These are phyloP conservation scores for Zygosaccharomyces pseudorouxii DNA, from an alignment of 805 yeast species.

Conservation along the genomic window DNA sequence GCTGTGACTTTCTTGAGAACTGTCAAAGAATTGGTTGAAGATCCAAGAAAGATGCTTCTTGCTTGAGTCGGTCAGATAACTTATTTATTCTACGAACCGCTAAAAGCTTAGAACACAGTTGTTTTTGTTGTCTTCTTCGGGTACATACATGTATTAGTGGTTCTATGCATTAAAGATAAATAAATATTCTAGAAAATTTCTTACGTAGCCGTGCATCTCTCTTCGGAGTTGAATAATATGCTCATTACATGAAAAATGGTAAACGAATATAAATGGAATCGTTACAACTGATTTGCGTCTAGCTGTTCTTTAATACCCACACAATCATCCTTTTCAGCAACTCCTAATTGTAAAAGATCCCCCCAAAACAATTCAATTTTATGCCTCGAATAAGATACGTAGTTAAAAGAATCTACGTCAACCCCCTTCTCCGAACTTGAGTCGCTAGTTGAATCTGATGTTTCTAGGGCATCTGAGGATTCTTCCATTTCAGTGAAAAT, in stretches of 20 bases:
- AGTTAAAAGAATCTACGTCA: slow-evolving; percentile 65
- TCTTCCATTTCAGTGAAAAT: slow-evolving; percentile 29
- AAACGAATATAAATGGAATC: not conserved
- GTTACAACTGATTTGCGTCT: slow-evolving; percentile 7
- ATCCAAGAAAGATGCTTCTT: slow-evolving; percentile 95
- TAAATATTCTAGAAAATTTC: not conserved
- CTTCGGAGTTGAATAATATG: not conserved
- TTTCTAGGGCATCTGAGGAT: slow-evolving; percentile 20
- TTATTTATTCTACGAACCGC: slow-evolving; percentile 5
- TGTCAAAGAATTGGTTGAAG: slow-evolving; percentile 94
- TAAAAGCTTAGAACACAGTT: not conserved
- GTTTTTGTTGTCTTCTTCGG: not conserved
- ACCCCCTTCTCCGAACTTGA: slow-evolving; percentile 27
- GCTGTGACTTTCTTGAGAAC: slow-evolving; percentile 96
- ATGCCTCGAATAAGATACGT: slow-evolving; percentile 67
- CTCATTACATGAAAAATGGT: not conserved
- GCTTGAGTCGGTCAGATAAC: slow-evolving; percentile 25
- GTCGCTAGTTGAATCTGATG: slow-evolving; percentile 16
- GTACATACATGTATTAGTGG: slow-evolving; percentile 2
- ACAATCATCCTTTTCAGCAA: slow-evolving; percentile 37
- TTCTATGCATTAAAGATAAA: not conserved
- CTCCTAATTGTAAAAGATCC: slow-evolving; percentile 60
- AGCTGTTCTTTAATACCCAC: slow-evolving; percentile 5
- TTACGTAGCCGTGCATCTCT: not conserved
- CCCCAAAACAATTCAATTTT: slow-evolving; percentile 71